A percentile compares a stretch with the other conserved stretches of the same genome.
These are phyloP conservation scores for Metarhizium anisopliae DNA, from an alignment of 2,329 filamentous ascomycete genomes.

Conservation along the genomic window DNA sequence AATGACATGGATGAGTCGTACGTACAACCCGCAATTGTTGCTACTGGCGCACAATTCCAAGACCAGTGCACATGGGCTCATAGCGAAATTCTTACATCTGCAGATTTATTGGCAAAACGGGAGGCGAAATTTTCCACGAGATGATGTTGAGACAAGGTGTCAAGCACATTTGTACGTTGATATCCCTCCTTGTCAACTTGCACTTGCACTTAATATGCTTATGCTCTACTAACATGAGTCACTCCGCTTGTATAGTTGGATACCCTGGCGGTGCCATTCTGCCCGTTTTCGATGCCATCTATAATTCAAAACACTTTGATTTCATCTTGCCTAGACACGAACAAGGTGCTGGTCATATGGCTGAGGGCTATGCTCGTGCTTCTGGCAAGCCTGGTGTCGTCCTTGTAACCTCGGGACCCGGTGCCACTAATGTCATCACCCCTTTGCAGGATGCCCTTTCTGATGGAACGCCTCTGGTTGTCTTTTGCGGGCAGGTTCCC, in stretches of 20 bases:
- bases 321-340: conserved; percentile 94
- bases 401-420: conserved; percentile 90
- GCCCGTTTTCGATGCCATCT: conserved; percentile 96
- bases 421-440: conserved; percentile 96
- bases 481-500: conserved; percentile 88
- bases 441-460: no score
- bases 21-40: conserved; percentile 39
- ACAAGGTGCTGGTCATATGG: conserved; percentile 98
- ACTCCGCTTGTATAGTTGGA: conserved; percentile 44
- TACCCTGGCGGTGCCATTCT: conserved; percentile 96
- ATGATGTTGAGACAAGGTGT: no score
- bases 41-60: background rate
- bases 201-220: no score
- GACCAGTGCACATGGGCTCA: no score
- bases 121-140: no score
- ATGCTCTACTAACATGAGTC: conserved; percentile 2
- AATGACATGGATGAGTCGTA: conserved; percentile 75
- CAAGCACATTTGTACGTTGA: no score
- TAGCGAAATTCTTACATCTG: no score
- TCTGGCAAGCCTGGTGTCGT: conserved; percentile 93
- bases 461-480: conserved; percentile 51
- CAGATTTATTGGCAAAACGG: no score
- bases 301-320: conserved; percentile 94
- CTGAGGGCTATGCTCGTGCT: conserved; percentile 89
- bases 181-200: no score